Evolutionary conservation across 1,284 basidiomycete species (phyloP).

Genomic region (Ganoderma multipileum): DNA sequence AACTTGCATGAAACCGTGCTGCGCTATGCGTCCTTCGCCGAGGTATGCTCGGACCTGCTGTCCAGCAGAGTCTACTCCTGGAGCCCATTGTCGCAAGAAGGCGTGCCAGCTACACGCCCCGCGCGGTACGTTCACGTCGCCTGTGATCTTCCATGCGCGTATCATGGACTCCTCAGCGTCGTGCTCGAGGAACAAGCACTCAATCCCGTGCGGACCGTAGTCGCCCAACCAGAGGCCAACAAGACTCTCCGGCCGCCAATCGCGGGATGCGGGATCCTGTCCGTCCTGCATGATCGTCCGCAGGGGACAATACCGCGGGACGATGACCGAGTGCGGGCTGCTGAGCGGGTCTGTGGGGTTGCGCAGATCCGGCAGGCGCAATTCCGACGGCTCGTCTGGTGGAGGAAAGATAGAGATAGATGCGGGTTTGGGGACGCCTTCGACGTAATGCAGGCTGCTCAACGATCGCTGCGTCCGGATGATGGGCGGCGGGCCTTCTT

Average conservation of each 20-base stretch:
- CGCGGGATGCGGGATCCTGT: constrained; percentile 19
- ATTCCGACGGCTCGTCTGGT: constrained; percentile 9
- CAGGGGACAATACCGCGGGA: constrained; percentile 37
- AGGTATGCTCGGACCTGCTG: constrained; percentile 14
- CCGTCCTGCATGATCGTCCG: constrained; percentile 17
- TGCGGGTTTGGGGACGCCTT: constrained; percentile 15
- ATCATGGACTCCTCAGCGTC: constrained; percentile 23
- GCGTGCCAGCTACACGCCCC: constrained; percentile 36
- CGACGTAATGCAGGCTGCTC: constrained; percentile 13
- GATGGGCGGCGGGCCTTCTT: constrained; percentile 21
- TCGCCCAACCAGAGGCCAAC: constrained; percentile 39
- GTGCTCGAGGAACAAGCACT: constrained; percentile 36
- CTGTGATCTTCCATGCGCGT: constrained; percentile 38
- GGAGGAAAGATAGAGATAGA: constrained; percentile 23
- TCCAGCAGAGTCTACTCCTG: neutral
- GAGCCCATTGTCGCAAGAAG: constrained; percentile 6
- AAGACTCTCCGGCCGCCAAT: constrained; percentile 33
- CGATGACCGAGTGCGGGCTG: constrained; percentile 4
- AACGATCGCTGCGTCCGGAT: neutral
- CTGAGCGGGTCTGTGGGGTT: constrained; percentile 17
- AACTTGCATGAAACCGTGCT: constrained; percentile 31
- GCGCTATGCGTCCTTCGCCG: constrained; percentile 28
- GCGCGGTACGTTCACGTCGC: constrained; percentile 37
- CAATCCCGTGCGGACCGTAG: constrained; percentile 36
- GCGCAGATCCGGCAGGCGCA: constrained; percentile 18